Percentiles rank a stretch among this genome's conserved stretches.
Conservation (phyloP, 768 basidiomycete species). For the Tephrocybe sp. region DNA sequence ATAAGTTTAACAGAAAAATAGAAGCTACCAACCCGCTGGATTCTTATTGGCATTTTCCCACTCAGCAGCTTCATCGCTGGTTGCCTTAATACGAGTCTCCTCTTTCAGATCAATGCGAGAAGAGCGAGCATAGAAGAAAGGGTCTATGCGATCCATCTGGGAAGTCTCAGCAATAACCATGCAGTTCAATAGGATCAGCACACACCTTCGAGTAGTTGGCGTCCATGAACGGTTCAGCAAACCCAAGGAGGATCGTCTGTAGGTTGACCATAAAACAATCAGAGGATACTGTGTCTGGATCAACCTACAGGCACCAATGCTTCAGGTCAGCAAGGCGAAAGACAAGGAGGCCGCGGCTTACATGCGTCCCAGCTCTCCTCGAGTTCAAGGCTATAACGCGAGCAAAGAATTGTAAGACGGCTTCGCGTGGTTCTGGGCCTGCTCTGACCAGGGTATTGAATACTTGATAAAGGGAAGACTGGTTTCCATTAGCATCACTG, state of each 20-base stretch:
- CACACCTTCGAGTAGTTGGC: slow-evolving; percentile 81
- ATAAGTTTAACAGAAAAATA: neutral
- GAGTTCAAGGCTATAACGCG: slow-evolving; percentile 72
- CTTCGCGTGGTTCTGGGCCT: slow-evolving; percentile 75
- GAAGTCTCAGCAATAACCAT: too few relatives aligned
- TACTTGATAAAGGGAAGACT: slow-evolving; percentile 77
- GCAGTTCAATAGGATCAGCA: neutral
- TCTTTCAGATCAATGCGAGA: slow-evolving; percentile 76
- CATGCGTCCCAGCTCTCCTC: slow-evolving; percentile 91
- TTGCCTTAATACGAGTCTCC: slow-evolving; percentile 93
- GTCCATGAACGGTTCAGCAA: slow-evolving; percentile 96
- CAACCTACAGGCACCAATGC: slow-evolving; percentile 61
- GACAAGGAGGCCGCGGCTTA: slow-evolving; percentile 24
- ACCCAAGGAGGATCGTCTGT: slow-evolving; percentile 76
- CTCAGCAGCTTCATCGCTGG: slow-evolving; percentile 77
- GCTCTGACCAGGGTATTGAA: slow-evolving; percentile 89
- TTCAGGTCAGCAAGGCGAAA: neutral
- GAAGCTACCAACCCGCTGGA: slow-evolving; percentile 37
- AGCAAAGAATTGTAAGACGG: slow-evolving; percentile 81
- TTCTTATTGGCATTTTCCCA: slow-evolving; percentile 60
- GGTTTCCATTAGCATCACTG: neutral
- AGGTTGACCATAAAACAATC: slow-evolving; percentile 95
- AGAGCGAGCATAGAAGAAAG: slow-evolving; percentile 74
- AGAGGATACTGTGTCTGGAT: slow-evolving; percentile 79
- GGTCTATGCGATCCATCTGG: slow-evolving; percentile 91